A percentile compares a stretch with the other conserved stretches of the same genome.
Conservation (phyloP, 208 protist genomes). For the Acanthamoeba healyi region DNA sequence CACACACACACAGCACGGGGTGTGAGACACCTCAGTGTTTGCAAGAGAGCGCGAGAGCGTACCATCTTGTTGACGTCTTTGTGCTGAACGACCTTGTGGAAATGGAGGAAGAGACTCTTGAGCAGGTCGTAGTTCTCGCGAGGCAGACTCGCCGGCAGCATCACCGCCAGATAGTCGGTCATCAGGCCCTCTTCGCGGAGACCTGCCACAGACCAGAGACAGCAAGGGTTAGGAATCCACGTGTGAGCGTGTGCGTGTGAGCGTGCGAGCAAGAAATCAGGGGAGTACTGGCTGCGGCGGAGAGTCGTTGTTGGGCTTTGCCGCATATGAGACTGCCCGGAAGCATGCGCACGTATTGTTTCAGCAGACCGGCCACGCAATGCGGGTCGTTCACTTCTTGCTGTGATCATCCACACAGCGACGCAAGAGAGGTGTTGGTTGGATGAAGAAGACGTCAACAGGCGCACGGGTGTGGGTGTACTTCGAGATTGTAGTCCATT, state of each 20-base stretch:
- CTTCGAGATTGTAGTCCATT: constrained; percentile 34
- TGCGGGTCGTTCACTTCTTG: constrained; percentile 66
- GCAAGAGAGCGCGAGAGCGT: not conserved
- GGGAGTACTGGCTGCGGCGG: constrained; percentile 37
- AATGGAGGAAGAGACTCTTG: constrained; percentile 49
- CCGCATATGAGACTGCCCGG: constrained; percentile 23
- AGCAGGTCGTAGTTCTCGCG: constrained; percentile 48
- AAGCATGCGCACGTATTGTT: constrained; percentile 61
- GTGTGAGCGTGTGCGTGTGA: too few species aligned
- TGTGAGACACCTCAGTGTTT: too few species aligned
- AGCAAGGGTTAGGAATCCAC: too few species aligned
- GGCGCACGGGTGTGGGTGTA: too few species aligned
- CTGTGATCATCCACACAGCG: not conserved
- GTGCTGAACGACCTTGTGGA: constrained; percentile 50
- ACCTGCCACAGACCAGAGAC: not conserved
- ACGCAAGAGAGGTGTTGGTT: not conserved
- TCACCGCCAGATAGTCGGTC: constrained; percentile 51
- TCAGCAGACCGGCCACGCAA: constrained; percentile 73
- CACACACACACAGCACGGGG: too few species aligned
- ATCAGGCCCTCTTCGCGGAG: constrained; percentile 32
- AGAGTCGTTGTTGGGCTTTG: constrained; percentile 54
- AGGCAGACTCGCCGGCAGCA: constrained; percentile 55
- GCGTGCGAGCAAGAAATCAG: not conserved
- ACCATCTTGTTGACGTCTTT: constrained; percentile 71
- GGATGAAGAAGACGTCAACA: too few species aligned